Percentiles rank a stretch among this genome's conserved stretches.
Conservation (phyloP, 2,329 filamentous ascomycete species). For the Aspergillus sp. region DNA sequence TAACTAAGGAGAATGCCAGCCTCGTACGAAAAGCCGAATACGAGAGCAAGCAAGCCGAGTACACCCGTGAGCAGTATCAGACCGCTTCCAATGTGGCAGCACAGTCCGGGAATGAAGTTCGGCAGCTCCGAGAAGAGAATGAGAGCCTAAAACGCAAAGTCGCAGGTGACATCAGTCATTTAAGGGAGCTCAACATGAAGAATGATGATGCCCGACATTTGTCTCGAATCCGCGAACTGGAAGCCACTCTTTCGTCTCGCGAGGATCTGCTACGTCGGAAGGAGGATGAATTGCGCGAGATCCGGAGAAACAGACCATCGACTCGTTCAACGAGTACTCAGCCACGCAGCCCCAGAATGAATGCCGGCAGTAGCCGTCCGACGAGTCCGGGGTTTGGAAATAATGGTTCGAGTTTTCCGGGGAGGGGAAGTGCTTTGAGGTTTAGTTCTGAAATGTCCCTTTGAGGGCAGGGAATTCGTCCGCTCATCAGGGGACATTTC, state of each 20-base stretch:
- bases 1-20: conserved; percentile 33
- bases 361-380: conserved; percentile 34
- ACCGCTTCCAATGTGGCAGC: conserved; percentile 44
- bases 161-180: conserved; percentile 32
- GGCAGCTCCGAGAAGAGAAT: conserved; percentile 37
- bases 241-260: conserved; percentile 32
- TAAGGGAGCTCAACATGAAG: conserved; percentile 38
- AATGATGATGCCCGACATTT: conserved; percentile 33
- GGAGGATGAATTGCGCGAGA: conserved; percentile 44
- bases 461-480: conserved; percentile 22
- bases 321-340: conserved; percentile 43
- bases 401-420: conserved; percentile 26
- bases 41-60: conserved; percentile 44
- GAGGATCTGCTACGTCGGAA: conserved; percentile 41
- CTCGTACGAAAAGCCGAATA: conserved; percentile 40
- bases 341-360: conserved; percentile 41
- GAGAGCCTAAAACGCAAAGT: conserved; percentile 36
- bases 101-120: conserved; percentile 38
- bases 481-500: background rate
- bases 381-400: conserved; percentile 39
- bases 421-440: conserved; percentile 36
- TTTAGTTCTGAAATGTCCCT: conserved; percentile 38
- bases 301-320: conserved; percentile 43
- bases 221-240: conserved; percentile 37
- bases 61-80: conserved; percentile 47